Evolutionary conservation across 2,329 filamentous ascomycete species (phyloP).

Genomic region (Verticillium isaacii): DNA sequence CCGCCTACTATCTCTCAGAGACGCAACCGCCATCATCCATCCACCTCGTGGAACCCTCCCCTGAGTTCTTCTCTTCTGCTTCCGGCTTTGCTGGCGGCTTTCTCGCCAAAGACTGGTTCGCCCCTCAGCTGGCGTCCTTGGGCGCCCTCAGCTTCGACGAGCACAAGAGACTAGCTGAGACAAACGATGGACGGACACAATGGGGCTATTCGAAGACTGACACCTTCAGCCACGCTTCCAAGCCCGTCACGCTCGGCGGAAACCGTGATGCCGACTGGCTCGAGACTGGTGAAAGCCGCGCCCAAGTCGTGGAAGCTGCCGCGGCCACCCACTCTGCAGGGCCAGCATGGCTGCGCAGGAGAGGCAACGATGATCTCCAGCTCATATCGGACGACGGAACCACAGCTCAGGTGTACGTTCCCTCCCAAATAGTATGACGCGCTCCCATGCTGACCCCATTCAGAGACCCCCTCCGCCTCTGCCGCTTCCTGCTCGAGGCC

Average conservation of each 20-base stretch:
- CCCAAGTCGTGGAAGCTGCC: slow-evolving; percentile 38
- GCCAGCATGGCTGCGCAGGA: slow-evolving; percentile 56
- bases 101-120: slow-evolving; percentile 69
- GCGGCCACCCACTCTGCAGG: slow-evolving; percentile 22
- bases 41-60: slow-evolving; percentile 41
- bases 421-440: not conserved
- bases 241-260: slow-evolving; percentile 26
- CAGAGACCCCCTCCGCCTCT: slow-evolving; percentile 61
- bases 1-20: slow-evolving; percentile 65
- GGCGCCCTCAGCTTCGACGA: slow-evolving; percentile 65
- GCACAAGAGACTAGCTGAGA: slow-evolving; percentile 59
- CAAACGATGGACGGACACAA: slow-evolving; percentile 49
- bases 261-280: slow-evolving; percentile 61
- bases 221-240: slow-evolving; percentile 45
- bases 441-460: not conserved
- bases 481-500: slow-evolving; percentile 56
- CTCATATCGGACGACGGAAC: slow-evolving; percentile 56
- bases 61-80: slow-evolving; percentile 64
- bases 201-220: slow-evolving; percentile 51
- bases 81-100: slow-evolving; percentile 74
- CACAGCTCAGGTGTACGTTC: slow-evolving; percentile 59
- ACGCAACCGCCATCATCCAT: slow-evolving; percentile 36
- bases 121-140: slow-evolving; percentile 48
- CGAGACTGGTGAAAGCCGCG: slow-evolving; percentile 57
- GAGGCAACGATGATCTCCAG: slow-evolving; percentile 51